Evolutionary conservation across 164 flowering plant genomes (phyloP).

Genomic region (Tetracentron sinense): DNA sequence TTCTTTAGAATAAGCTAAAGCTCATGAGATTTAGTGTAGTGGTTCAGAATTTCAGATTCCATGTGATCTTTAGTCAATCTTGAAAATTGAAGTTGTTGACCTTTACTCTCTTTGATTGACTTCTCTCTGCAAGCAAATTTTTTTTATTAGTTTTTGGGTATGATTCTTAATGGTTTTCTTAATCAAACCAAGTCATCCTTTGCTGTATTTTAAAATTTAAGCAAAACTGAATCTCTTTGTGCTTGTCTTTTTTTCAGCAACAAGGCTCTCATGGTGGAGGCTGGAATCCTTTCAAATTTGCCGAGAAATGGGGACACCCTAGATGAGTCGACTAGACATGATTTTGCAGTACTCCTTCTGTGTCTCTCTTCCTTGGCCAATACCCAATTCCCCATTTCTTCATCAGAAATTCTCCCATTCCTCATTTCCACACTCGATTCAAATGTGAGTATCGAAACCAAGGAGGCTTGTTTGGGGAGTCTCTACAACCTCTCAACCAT

Average conservation of each 20-base stretch:
- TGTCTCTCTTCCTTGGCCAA: conserved; percentile 54
- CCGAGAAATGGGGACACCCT: too few relatives aligned
- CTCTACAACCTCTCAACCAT: conserved; percentile 58
- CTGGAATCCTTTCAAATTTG: conserved; percentile 65
- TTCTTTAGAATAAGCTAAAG: neutral
- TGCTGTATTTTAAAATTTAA: too few relatives aligned
- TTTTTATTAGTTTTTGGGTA: neutral
- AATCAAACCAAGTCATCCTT: too few relatives aligned
- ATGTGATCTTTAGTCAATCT: conserved; percentile 7
- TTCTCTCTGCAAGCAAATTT: neutral
- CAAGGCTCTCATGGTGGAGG: conserved; percentile 79
- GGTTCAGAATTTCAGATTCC: conserved; percentile 31
- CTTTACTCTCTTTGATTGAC: too few relatives aligned
- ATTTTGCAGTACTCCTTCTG: too few relatives aligned
- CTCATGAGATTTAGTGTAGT: conserved; percentile 12
- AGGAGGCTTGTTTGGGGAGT: too few relatives aligned
- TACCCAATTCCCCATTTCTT: conserved; percentile 32
- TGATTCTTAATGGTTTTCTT: too few relatives aligned
- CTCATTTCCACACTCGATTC: too few relatives aligned
- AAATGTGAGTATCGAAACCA: too few relatives aligned
- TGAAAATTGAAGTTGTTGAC: conserved; percentile 18
- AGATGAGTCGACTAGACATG: conserved; percentile 33
- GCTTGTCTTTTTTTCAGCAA: conserved; percentile 43
- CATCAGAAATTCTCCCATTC: conserved; percentile 44
- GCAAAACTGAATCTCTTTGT: neutral